Evolutionary conservation across 805 yeast genomes (phyloP).

Genomic region (Candida xyloterini): DNA sequence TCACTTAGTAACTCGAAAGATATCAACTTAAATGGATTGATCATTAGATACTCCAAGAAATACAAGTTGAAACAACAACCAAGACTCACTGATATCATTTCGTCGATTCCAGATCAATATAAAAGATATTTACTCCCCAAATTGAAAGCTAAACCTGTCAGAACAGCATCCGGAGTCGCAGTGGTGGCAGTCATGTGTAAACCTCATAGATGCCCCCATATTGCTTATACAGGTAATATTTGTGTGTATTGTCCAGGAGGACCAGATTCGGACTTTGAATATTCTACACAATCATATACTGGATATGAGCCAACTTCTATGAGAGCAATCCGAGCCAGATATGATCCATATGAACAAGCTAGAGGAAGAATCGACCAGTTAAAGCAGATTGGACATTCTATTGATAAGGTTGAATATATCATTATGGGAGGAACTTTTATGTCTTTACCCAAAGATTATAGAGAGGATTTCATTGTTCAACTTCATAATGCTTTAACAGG

Average conservation of each 20-base stretch:
- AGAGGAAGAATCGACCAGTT: conserved; percentile 96
- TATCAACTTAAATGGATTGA: conserved; percentile 85
- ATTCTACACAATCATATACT: conserved; percentile 95
- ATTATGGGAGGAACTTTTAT: conserved; percentile 99
- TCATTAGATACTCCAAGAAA: conserved; percentile 81
- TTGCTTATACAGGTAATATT: conserved; percentile 97
- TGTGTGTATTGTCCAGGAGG: conserved; percentile 99
- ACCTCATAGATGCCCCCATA: conserved; percentile 98
- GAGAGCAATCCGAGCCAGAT: conserved; percentile 98
- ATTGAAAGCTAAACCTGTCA: conserved; percentile 95
- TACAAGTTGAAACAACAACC: conserved; percentile 92
- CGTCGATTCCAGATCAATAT: conserved; percentile 94
- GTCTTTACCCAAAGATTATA: conserved; percentile 86
- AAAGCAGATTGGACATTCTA: conserved; percentile 91
- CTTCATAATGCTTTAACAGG: conserved; percentile 95
- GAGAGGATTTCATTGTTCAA: conserved; percentile 85
- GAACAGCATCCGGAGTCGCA: conserved; percentile 98
- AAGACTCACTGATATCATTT: conserved; percentile 87
- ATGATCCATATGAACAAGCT: conserved; percentile 98
- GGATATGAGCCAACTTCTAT: conserved; percentile 98
- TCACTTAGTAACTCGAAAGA: conserved; percentile 72
- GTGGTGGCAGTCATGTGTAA: conserved; percentile 99
- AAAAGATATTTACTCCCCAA: conserved; percentile 89
- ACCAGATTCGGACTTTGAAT: conserved; percentile 97
- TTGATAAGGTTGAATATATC: conserved; percentile 95